A percentile compares a stretch with the other conserved stretches of the same genome.
Evolutionary conservation across 2,329 filamentous ascomycete genomes (phyloP).

Genomic region (Aspergillus sp.): DNA sequence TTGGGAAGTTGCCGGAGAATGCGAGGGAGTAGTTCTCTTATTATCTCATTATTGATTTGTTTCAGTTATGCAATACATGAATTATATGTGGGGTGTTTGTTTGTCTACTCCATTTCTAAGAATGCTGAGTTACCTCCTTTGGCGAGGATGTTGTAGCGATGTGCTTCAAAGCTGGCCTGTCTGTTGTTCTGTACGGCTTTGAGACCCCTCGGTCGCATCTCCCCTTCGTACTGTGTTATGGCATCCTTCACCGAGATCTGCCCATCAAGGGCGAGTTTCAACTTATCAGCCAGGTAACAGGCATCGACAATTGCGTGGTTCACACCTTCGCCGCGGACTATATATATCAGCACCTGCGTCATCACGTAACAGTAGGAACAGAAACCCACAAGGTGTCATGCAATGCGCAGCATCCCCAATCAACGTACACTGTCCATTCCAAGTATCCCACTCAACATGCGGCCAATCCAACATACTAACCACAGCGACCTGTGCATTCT

Average conservation of each 20-base stretch:
- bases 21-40: constrained; percentile 6
- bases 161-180: not conserved
- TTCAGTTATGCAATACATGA: not conserved
- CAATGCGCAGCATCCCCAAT: not conserved
- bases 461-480: not conserved
- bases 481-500: not conserved
- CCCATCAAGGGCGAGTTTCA: not conserved
- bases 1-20: constrained; percentile 54
- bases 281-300: not conserved
- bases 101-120: too few species aligned
- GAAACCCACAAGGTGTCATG: not conserved
- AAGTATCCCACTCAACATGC: not conserved
- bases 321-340: not conserved
- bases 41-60: not conserved
- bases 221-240: not conserved
- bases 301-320: not conserved
- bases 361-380: not conserved
- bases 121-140: too few species aligned
- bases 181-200: not conserved
- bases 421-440: not conserved
- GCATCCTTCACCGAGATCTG: not conserved
- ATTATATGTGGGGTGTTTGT: too few species aligned
- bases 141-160: not conserved
- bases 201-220: not conserved
- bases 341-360: not conserved